phyloP scores from a whole-genome alignment of 768 basidiomycete species.

The Sistotremastrum suecicum region DNA sequence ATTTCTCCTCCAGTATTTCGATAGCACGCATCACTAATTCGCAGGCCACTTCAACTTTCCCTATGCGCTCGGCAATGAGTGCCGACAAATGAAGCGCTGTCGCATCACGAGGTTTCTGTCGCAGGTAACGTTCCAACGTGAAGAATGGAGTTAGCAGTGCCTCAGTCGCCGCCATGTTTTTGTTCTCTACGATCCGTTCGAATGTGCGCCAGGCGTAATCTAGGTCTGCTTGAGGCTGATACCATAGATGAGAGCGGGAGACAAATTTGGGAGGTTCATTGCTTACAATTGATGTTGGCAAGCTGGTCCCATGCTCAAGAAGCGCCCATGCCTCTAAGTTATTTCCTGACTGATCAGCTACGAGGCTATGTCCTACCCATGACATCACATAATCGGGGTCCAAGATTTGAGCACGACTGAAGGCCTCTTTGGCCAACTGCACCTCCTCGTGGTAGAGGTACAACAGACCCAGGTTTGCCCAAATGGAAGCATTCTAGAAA shows the following conservation, averaged over 20 bases:
- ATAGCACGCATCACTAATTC: slow-evolving; percentile 49
- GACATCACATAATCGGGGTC: slow-evolving; percentile 82
- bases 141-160: slow-evolving; percentile 67
- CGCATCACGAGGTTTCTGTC: slow-evolving; percentile 51
- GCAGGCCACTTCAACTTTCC: slow-evolving; percentile 48
- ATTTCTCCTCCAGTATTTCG: slow-evolving; percentile 63
- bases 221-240: slow-evolving; percentile 68
- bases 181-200: slow-evolving; percentile 16
- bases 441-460: slow-evolving; percentile 68
- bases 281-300: slow-evolving; percentile 45
- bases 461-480: slow-evolving; percentile 82
- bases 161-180: slow-evolving; percentile 18
- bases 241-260: neutral
- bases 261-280: neutral
- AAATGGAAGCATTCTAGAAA: slow-evolving; percentile 51
- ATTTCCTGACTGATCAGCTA: slow-evolving; percentile 48
- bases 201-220: slow-evolving; percentile 57
- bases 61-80: slow-evolving; percentile 74
- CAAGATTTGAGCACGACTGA: slow-evolving; percentile 76
- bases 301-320: slow-evolving; percentile 56
- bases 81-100: slow-evolving; percentile 72
- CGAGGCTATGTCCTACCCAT: slow-evolving; percentile 82
- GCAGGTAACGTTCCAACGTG: slow-evolving; percentile 62
- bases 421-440: slow-evolving; percentile 74
- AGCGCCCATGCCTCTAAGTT: slow-evolving; percentile 48